These are phyloP conservation scores for Cladobotryum mycophilum DNA, from an alignment of 2,329 filamentous ascomycete species.

Conservation along the genomic window DNA sequence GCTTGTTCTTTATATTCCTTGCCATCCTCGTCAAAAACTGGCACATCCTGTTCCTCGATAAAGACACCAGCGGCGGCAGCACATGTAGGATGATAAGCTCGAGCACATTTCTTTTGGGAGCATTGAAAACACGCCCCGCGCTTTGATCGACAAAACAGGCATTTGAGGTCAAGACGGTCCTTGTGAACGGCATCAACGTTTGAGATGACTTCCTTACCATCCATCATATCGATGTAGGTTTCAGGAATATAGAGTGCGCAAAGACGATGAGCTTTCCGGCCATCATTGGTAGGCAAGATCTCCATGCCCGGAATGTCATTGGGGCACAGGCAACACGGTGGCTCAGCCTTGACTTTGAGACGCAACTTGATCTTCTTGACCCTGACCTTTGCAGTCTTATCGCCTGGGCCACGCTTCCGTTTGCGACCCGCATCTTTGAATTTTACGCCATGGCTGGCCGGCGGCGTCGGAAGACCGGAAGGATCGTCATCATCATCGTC, in stretches of 20 bases:
- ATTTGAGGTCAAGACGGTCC: slow-evolving; percentile 84
- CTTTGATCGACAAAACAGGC: slow-evolving; percentile 89
- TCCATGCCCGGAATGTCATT: slow-evolving; percentile 79
- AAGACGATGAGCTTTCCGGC: slow-evolving; percentile 76
- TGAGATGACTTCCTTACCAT: slow-evolving; percentile 66
- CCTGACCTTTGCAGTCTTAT: slow-evolving; percentile 43
- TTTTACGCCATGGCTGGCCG: slow-evolving; percentile 65
- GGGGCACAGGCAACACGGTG: slow-evolving; percentile 86
- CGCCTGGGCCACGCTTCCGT: slow-evolving; percentile 38
- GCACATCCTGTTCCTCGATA: slow-evolving; percentile 78
- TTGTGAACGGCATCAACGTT: slow-evolving; percentile 80
- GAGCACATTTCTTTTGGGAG: slow-evolving; percentile 85
- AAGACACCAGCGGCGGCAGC: slow-evolving; percentile 88
- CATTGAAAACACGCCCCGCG: slow-evolving; percentile 97
- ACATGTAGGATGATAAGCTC: slow-evolving; percentile 92
- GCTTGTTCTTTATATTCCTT: slow-evolving; percentile 88
- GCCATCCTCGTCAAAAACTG: slow-evolving; percentile 83
- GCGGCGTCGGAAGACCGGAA: slow-evolving; percentile 72
- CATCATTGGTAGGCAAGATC: slow-evolving; percentile 81
- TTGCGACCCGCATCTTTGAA: slow-evolving; percentile 57
- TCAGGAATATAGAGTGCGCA: slow-evolving; percentile 91
- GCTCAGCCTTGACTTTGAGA: slow-evolving; percentile 62
- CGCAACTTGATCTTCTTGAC: slow-evolving; percentile 78
- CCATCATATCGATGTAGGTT: slow-evolving; percentile 71
- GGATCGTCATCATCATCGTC: slow-evolving; percentile 58